phyloP scores from a whole-genome alignment of 208 protist genomes.

The Leishmania martiniquensis region DNA sequence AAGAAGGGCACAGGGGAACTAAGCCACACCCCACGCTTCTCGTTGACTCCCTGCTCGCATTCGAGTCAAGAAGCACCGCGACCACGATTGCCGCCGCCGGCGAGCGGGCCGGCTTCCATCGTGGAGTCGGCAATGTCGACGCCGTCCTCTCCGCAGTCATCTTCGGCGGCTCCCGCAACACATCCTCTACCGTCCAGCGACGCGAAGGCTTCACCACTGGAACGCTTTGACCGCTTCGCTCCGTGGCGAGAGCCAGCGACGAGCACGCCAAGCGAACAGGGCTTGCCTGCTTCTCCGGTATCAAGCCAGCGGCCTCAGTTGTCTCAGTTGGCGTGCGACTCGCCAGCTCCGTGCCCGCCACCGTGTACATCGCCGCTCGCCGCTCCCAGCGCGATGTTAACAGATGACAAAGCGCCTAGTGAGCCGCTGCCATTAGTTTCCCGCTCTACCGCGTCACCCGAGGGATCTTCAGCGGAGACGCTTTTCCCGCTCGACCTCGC shows the following conservation, averaged over 20 bases:
- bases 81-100: not conserved
- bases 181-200: not conserved
- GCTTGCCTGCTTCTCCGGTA: not conserved
- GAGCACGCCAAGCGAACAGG: not conserved
- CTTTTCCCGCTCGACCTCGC: not conserved
- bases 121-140: not conserved
- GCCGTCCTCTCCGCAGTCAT: not conserved
- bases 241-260: not conserved
- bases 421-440: not conserved
- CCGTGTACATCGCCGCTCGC: not conserved
- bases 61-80: not conserved
- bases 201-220: not conserved
- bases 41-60: not conserved
- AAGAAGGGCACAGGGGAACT: not conserved
- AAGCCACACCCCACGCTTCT: not conserved
- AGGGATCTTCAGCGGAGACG: not conserved
- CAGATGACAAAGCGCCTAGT: not conserved
- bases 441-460: not conserved
- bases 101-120: not conserved
- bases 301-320: too few species aligned
- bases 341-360: too few species aligned
- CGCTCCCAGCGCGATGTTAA: not conserved
- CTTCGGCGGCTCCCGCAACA: not conserved
- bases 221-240: not conserved
- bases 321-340: too few species aligned